Evolutionary conservation across 306 rosid species (phyloP), one percentile per base, ranked within the genome.

Genomic region (Vachellia collinsii): DNA sequence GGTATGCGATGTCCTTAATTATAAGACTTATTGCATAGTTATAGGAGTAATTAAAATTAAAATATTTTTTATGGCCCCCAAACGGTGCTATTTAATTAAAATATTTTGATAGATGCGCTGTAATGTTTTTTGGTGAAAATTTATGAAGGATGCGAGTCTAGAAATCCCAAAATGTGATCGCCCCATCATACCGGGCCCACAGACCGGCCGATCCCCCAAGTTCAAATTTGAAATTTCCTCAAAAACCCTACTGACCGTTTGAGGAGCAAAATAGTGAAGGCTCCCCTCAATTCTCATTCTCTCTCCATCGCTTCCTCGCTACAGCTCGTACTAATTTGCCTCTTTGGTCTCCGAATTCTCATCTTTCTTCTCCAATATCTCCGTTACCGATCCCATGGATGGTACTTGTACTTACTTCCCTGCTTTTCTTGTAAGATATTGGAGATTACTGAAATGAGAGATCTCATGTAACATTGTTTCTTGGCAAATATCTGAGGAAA

Each of bases 141-240:
- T 29, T 29, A 29, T 29, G 34, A 29, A 29, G 34, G 34, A 29
- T 29, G 34, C 34, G 34, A 29, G 34, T 29, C 34, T 29, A 29
- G 34, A 29, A 29, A 29, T 29, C 34, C 34, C 34, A 5, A 23
- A 23, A 25, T 23, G 38, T 8, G 8, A 20, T 3, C 1, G 9
- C 37, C 16, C 37, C 65, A 10, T 22, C 19, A 48, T 25, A 36
- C 53, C 4, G 9, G 34, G 51, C 51, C 51, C 73, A 13, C 47
- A 29, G 42, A 5, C 36, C 50, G 34, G 25, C 73, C 73, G 51
- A 46, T 5, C 25, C 72, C 67, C 73, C 66, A 12, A 82, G 88
- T 88, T 91, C 90, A 83, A 92, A 92, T 61, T 80, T 72, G 50
- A 61, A 61, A 51, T 72, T 72, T 68, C 47, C 50, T 68, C 71